Base-by-base conservation (phyloP, 768 basidiomycete species). In the Boletus coccyginus region DNA sequence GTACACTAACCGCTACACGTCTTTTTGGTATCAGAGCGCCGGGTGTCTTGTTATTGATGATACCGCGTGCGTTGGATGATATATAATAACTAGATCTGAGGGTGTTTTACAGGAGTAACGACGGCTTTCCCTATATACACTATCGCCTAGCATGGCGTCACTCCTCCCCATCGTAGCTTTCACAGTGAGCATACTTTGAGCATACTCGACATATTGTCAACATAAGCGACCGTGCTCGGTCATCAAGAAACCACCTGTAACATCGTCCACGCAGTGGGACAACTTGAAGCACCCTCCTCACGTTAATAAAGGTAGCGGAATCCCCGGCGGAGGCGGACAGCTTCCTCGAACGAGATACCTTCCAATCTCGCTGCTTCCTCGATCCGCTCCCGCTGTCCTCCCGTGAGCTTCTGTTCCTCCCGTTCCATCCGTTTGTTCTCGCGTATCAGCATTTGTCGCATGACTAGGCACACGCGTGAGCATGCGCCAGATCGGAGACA, bases 351-450 rank as follows among this genome's bases (percentile, higher is more conserved):
- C 4, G 79, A 78, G 27, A 87, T 75, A 3, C 83, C 83, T 62
- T 86, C 84, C 46, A 86, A 64, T 58, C 73, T 73, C 3, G 84
- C 85, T 2, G 83, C 84, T 51, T 83, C 81, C 58, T 80, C 79
- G 44, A 85, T 77, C 46, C 84, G 77, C 32, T 75, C 67, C 38
- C 77, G 73, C 55, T 79, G 78, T 17, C 72, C 78, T 49, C 77
- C 64, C 64, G 82, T 67, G 13, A 75, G 72, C 1, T 68, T 65
- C 45, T 71, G 70, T 62, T 85, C 83, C 46, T 79, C 77, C 27
- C 54, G 72, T 46, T 82, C 84, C 46, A 86, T 74, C 24, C 70
- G 67, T 57, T 71, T 75, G 65, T 87, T 87, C 66, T 78, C 77
- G 2, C 60, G 66, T 8, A 85, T 64, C n/a, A 87, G 74, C 38